Base-by-base conservation (phyloP, 164 flowering plant genomes). In the Euptelea pleiosperma region DNA sequence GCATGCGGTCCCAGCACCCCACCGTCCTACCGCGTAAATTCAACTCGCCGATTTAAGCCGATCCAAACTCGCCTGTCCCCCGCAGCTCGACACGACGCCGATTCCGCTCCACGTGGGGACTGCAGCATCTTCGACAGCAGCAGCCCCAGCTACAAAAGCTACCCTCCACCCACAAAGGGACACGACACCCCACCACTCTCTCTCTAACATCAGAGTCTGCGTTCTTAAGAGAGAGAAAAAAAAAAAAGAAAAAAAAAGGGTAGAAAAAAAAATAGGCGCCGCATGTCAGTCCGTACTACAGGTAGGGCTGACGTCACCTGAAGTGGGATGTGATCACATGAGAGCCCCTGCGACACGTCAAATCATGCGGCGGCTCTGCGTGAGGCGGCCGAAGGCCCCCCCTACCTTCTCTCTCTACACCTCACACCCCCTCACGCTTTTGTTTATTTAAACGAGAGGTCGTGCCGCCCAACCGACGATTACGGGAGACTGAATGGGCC, bases 361-460 rank as follows among this genome's bases (percentile, higher is more conserved):
- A 51, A 74, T 81, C 85, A 78, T 66, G 77, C 78, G 85, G 82
- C 85, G 85, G 78, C 79, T 77, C 64, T 52, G 6, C 12, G 16
- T 15, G 3, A 16, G 35, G 37, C 60, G 19, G 30, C 52, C 28
- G 8, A 44, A 30, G n/a, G 14, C 26, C 16, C 51, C 37, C 44
- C 1, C 45, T 31, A 40, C 53, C 67, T 54, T 6, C 28, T 28
- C 31, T 18, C 34, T 25, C 52, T n/a, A n/a, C n/a, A n/a, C 25
- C 36, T 16, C 10, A 18, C 25, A 10, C 9, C 4, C 39, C n/a
- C 15, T 11, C 44, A 26, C 16, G 1, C 26, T 41, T n/a, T n/a
- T n/a, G n/a, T n/a, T n/a, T n/a, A n/a, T 14, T 22, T n/a, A n/a
- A 14, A 26, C 11, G 19, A 4, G 36, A 33, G 53, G 59, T 40